A percentile compares a stretch with the other conserved stretches of the same genome.
Conservation (phyloP, 768 basidiomycete species). For the Pleurotus djamor region DNA sequence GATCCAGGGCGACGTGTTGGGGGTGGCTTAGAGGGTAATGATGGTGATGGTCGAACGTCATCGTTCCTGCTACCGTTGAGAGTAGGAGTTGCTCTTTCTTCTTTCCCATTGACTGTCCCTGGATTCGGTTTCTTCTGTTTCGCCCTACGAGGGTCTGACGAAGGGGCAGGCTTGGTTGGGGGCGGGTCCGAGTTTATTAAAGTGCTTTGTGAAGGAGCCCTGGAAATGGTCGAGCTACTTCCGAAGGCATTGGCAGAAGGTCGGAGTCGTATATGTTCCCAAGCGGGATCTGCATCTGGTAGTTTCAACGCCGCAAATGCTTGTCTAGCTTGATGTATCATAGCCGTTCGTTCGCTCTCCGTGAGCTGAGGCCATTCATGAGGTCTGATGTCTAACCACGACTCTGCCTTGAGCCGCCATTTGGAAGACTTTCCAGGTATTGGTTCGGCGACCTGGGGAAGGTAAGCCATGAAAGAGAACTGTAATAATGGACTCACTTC, state of each 20-base stretch:
- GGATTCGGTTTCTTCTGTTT: constrained; percentile 42
- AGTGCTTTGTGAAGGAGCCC: background rate
- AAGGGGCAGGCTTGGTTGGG: constrained; percentile 42
- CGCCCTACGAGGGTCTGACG: constrained; percentile 43
- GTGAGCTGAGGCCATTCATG: constrained; percentile 55
- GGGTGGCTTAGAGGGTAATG: constrained; percentile 3
- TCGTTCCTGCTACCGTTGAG: constrained; percentile 16
- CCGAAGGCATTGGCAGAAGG: constrained; percentile 10
- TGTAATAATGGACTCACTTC: constrained; percentile 34
- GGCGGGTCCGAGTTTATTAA: constrained; percentile 20
- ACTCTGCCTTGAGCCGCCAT: constrained; percentile 53
- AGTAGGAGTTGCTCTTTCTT: constrained; percentile 37
- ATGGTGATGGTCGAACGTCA: constrained; percentile 1
- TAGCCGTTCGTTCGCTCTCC: constrained; percentile 41
- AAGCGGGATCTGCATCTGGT: constrained; percentile 58
- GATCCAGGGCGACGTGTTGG: constrained; percentile 40
- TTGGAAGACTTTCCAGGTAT: constrained; percentile 29
- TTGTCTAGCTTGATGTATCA: constrained; percentile 51
- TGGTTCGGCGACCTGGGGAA: constrained; percentile 50
- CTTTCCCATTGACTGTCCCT: constrained; percentile 42
- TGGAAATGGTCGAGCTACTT: constrained; percentile 7
- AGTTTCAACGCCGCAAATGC: constrained; percentile 50
- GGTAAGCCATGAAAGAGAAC: background rate
- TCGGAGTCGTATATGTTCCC: constrained; percentile 48
- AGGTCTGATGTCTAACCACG: constrained; percentile 73